Conservation (phyloP, 768 basidiomycete genomes). For the Lepiota venenata region DNA sequence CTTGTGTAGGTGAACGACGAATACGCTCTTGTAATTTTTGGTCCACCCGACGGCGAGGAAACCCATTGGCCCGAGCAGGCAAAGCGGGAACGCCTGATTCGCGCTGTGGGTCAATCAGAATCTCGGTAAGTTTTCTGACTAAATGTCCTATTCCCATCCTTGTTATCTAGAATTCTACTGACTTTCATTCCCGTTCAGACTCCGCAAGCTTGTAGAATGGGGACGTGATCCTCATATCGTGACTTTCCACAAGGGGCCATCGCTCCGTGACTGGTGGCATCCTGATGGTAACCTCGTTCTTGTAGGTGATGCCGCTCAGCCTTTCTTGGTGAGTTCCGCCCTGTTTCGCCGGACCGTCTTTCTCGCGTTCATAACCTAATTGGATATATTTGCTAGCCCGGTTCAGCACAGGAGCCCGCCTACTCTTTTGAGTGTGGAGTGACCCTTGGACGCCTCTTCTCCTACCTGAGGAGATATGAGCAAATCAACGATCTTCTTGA, state of each 20-base stretch:
- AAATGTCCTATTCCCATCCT: not conserved
- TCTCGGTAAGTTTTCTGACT: constrained; percentile 5
- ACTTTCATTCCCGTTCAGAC: not conserved
- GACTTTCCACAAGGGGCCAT: not conserved
- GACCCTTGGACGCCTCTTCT: constrained; percentile 57
- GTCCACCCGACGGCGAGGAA: not conserved
- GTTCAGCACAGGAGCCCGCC: constrained; percentile 16
- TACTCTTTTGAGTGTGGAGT: constrained; percentile 62
- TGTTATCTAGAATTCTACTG: not conserved
- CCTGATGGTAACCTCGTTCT: constrained; percentile 2
- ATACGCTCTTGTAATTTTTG: constrained; percentile 7
- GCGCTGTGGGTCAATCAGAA: constrained; percentile 1
- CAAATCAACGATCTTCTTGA: constrained; percentile 49
- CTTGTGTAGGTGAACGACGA: constrained; percentile 34
- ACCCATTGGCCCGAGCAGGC: constrained; percentile 3
- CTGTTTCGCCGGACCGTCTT: too few relatives aligned
- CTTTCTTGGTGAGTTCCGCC: constrained; percentile 5
- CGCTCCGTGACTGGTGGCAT: constrained; percentile 10
- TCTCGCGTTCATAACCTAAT: not conserved
- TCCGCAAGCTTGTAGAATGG: constrained; percentile 7
- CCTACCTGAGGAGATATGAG: constrained; percentile 42
- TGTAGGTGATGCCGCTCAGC: constrained; percentile 10
- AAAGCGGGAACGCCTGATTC: not conserved
- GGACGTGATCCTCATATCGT: constrained; percentile 10
- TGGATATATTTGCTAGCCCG: not conserved